A percentile compares a stretch with the other conserved stretches of the same genome.
These are phyloP conservation scores for Fusarium stilboides DNA, from an alignment of 2,329 filamentous ascomycete genomes.

Conservation along the genomic window DNA sequence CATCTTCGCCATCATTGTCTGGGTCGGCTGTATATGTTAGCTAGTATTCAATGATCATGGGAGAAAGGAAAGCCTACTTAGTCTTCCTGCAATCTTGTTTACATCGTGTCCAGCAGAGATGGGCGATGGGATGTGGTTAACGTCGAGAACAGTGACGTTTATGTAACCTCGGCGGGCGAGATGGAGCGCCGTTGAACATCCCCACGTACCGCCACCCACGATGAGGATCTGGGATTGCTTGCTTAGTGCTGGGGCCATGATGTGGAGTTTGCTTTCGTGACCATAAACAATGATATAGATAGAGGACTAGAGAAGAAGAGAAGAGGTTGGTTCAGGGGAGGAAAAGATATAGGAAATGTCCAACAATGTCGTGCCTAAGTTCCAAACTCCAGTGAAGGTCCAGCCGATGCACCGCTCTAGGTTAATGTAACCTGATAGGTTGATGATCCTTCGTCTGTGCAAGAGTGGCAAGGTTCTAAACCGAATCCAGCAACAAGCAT, in stretches of 20 bases:
- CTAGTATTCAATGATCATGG: fast-evolving
- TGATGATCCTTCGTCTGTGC: not conserved
- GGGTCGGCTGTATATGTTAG: not conserved
- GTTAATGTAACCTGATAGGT: not conserved
- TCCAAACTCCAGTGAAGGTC: constrained; percentile 26
- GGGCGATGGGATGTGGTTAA: constrained; percentile 28
- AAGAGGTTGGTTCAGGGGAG: fast-evolving
- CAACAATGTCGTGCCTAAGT: not conserved
- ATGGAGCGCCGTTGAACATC: constrained; percentile 38
- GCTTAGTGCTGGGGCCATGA: constrained; percentile 18
- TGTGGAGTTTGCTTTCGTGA: fast-evolving
- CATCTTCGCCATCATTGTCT: constrained; percentile 18
- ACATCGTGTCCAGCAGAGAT: constrained; percentile 40
- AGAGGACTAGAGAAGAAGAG: not conserved
- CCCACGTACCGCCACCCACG: constrained; percentile 42
- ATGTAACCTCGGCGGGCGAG: constrained; percentile 34
- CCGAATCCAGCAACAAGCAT: not conserved
- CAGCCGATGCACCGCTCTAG: constrained; percentile 23
- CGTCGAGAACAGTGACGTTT: constrained; percentile 30
- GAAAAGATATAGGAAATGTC: constrained; percentile 9
- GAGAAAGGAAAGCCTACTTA: not conserved
- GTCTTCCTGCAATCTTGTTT: constrained; percentile 29
- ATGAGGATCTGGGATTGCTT: constrained; percentile 37
- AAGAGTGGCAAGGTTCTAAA: not conserved
- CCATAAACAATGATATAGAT: fast-evolving